Evolutionary conservation across 2,329 filamentous ascomycete species (phyloP).

Genomic region (Colletotrichum sp.): DNA sequence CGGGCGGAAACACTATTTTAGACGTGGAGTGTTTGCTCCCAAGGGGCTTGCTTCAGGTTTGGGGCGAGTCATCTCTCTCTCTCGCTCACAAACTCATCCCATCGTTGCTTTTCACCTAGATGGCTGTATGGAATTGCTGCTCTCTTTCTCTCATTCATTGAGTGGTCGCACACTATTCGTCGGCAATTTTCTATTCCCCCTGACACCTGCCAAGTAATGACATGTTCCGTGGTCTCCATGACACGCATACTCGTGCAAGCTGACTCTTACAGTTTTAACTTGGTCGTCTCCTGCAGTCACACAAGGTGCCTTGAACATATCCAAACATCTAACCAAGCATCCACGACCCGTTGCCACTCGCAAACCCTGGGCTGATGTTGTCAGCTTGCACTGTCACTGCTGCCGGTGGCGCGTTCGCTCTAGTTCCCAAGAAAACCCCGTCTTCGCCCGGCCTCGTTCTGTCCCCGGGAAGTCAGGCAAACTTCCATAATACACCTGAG

Average conservation of each 20-base stretch:
- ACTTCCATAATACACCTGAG: not conserved
- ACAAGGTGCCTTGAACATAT: not conserved
- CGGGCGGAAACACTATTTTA: not conserved
- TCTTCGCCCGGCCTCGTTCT: not conserved
- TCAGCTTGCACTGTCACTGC: not conserved
- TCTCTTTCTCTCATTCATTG: not conserved
- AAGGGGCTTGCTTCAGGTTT: not conserved
- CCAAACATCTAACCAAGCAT: not conserved
- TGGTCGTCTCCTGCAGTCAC: not conserved
- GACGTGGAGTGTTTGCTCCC: not conserved
- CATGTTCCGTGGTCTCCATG: not conserved
- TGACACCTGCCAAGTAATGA: not conserved
- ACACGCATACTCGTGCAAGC: not conserved
- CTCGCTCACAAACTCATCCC: not conserved
- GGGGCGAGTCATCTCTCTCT: not conserved
- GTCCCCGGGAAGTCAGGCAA: not conserved
- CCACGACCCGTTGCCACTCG: not conserved
- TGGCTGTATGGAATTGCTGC: not conserved
- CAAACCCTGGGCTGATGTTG: not conserved
- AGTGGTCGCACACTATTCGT: not conserved
- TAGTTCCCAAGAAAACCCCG: not conserved
- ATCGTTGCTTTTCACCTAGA: not conserved
- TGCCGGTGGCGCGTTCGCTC: not conserved
- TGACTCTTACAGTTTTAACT: slow-evolving; percentile 1
- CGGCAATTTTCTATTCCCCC: not conserved